Percentiles rank a stretch among this genome's conserved stretches.
These are phyloP conservation scores for Termitomyces sp. DNA, from an alignment of 768 basidiomycete species.

Conservation along the genomic window DNA sequence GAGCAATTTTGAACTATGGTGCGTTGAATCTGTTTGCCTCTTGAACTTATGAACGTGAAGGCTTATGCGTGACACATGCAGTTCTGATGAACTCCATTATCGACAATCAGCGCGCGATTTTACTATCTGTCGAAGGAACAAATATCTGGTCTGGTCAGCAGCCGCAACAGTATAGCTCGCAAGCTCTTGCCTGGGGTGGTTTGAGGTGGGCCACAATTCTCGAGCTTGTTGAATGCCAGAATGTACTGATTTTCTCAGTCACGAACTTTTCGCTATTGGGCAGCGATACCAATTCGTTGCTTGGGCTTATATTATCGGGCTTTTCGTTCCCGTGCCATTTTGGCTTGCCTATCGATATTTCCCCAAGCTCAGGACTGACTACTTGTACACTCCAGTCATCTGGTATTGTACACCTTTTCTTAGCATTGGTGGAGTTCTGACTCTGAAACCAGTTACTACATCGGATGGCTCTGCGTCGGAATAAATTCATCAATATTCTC, in stretches of 20 bases:
- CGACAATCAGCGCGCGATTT: conserved; percentile 40
- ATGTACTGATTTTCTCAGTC: conserved; percentile 17
- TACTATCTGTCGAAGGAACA: conserved; percentile 52
- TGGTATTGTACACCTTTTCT: conserved; percentile 21
- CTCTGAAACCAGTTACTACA: conserved; percentile 30
- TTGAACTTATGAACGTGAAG: neutral
- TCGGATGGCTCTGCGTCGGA: conserved; percentile 45
- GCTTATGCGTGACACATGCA: conserved; percentile 6
- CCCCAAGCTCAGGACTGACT: conserved; percentile 41
- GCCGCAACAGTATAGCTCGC: conserved; percentile 45
- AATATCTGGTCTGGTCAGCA: conserved; percentile 48
- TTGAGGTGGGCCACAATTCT: conserved; percentile 19
- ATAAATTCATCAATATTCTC: conserved; percentile 40
- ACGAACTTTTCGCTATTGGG: conserved; percentile 37
- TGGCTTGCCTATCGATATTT: conserved; percentile 40
- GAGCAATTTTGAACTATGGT: conserved; percentile 43
- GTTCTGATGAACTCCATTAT: conserved; percentile 60
- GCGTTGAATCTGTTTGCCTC: neutral
- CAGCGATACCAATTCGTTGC: conserved; percentile 46
- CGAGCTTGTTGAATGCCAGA: neutral
- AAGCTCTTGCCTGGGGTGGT: conserved; percentile 50
- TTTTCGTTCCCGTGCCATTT: conserved; percentile 49
- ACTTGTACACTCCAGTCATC: conserved; percentile 43
- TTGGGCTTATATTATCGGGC: conserved; percentile 41
- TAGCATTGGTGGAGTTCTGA: neutral